phyloP scores from a whole-genome alignment of 2,329 filamentous ascomycete genomes.

The Penicillium rolfsii region DNA sequence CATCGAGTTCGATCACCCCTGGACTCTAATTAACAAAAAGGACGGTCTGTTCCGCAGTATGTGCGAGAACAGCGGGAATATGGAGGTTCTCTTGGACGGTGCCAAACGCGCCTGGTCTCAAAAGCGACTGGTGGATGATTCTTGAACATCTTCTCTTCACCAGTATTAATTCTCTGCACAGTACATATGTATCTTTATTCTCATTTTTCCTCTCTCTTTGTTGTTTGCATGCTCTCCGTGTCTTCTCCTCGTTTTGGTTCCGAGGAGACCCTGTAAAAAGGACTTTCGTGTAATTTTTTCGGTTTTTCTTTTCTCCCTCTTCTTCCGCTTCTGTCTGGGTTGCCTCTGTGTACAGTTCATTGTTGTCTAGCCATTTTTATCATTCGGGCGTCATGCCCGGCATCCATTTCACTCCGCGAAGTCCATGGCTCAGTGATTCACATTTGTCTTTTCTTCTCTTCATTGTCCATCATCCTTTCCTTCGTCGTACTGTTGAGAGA shows the following conservation, averaged over 20 bases:
- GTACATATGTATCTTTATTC: slow-evolving; percentile 18
- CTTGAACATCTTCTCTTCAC: slow-evolving; percentile 22
- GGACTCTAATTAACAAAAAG: slow-evolving; percentile 73
- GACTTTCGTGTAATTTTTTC: slow-evolving; percentile 8
- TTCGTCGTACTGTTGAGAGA: background rate
- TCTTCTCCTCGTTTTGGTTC: background rate
- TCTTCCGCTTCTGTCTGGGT: slow-evolving; percentile 5
- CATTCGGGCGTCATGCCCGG: background rate
- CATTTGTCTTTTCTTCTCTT: background rate
- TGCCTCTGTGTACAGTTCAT: slow-evolving; percentile 7
- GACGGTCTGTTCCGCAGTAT: slow-evolving; percentile 68
- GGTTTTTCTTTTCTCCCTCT: background rate
- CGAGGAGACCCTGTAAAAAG: slow-evolving; percentile 7
- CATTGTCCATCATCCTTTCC: background rate
- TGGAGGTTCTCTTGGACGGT: slow-evolving; percentile 59
- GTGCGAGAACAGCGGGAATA: slow-evolving; percentile 69
- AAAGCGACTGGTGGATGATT: slow-evolving; percentile 52
- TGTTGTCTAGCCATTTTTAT: slow-evolving; percentile 9
- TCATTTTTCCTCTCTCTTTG: background rate
- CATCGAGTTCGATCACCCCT: slow-evolving; percentile 88
- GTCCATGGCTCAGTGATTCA: background rate
- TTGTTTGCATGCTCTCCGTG: background rate
- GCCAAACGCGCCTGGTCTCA: slow-evolving; percentile 56
- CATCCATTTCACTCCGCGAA: slow-evolving; percentile 1
- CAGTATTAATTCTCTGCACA: background rate